These are phyloP conservation scores for Drechslerella stenobrocha DNA, from an alignment of 2,329 filamentous ascomycete species.

Conservation along the genomic window DNA sequence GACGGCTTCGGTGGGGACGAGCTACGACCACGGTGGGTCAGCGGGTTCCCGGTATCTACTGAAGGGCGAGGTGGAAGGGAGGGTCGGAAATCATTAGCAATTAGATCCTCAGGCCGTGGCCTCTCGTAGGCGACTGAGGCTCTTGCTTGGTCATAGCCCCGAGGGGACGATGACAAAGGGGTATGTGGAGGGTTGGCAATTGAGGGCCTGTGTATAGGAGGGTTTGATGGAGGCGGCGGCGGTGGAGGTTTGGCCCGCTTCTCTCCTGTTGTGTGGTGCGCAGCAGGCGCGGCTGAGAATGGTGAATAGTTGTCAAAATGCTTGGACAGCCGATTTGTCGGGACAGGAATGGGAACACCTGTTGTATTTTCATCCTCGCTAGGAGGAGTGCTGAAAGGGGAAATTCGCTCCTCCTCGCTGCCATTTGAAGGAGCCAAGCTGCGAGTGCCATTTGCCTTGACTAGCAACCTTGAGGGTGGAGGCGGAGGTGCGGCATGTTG, in stretches of 20 bases:
- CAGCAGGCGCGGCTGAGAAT: conserved; percentile 43
- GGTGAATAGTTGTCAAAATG: conserved; percentile 43
- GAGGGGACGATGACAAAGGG: conserved; percentile 21
- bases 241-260: conserved; percentile 42
- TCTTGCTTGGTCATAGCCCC: conserved; percentile 3
- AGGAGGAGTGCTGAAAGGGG: conserved; percentile 53
- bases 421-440: conserved; percentile 39
- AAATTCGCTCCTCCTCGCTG: conserved; percentile 50
- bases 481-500: conserved; percentile 47
- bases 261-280: conserved; percentile 26
- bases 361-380: conserved; percentile 50
- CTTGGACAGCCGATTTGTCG: conserved; percentile 39
- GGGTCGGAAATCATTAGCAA: conserved; percentile 18
- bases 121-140: conserved; percentile 13
- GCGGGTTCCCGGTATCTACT: conserved; percentile 20
- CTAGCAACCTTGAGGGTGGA: conserved; percentile 47
- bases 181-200: conserved; percentile 51
- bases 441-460: conserved; percentile 30
- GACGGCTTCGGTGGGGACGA: conserved; percentile 50
- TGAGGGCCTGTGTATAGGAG: conserved; percentile 54
- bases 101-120: conserved; percentile 29
- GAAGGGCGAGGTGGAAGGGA: conserved; percentile 43
- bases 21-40: conserved; percentile 50
- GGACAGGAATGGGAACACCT: conserved; percentile 31
- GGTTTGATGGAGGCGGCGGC: conserved; percentile 50